phyloP scores from a whole-genome alignment of 441 rosid genomes.

The Populus hybrid region DNA sequence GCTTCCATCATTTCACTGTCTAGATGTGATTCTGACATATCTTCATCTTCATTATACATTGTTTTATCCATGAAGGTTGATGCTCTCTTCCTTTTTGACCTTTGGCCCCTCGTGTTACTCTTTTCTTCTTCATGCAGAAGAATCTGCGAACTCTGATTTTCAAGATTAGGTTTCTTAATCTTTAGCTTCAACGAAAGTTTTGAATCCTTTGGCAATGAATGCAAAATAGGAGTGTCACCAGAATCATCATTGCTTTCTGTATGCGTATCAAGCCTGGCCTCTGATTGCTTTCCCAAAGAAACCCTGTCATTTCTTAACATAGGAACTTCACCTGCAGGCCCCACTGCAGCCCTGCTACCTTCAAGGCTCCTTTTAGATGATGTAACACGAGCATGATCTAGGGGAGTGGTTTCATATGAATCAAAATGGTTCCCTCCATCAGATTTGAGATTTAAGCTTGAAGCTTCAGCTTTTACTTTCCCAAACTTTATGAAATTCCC shows the following conservation, averaged over 20 bases:
- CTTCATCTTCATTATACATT: too few species aligned
- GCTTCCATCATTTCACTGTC: too few species aligned
- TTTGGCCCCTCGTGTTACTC: constrained; percentile 78
- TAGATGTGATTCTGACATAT: too few species aligned
- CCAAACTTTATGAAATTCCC: constrained; percentile 56
- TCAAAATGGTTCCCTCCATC: constrained; percentile 33
- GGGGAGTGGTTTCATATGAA: constrained; percentile 35
- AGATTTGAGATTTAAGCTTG: constrained; percentile 36
- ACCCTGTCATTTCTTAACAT: constrained; percentile 41
- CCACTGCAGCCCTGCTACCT: constrained; percentile 38
- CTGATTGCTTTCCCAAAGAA: constrained; percentile 41
- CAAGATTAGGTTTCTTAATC: constrained; percentile 71
- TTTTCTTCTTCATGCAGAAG: constrained; percentile 58
- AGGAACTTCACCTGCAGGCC: constrained; percentile 35
- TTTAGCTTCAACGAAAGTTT: constrained; percentile 81
- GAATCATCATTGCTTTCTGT: constrained; percentile 59
- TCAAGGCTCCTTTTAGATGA: constrained; percentile 47
- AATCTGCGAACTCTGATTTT: constrained; percentile 51
- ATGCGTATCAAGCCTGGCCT: constrained; percentile 45
- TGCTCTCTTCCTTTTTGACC: constrained; percentile 94
- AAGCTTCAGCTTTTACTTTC: constrained; percentile 50
- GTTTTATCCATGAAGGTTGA: constrained; percentile 49
- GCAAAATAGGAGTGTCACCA: constrained; percentile 43
- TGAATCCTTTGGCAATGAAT: constrained; percentile 58
- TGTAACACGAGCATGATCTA: constrained; percentile 36